Conservation (phyloP, 768 basidiomycete species). For the Pulveroboletus ravenelii region DNA sequence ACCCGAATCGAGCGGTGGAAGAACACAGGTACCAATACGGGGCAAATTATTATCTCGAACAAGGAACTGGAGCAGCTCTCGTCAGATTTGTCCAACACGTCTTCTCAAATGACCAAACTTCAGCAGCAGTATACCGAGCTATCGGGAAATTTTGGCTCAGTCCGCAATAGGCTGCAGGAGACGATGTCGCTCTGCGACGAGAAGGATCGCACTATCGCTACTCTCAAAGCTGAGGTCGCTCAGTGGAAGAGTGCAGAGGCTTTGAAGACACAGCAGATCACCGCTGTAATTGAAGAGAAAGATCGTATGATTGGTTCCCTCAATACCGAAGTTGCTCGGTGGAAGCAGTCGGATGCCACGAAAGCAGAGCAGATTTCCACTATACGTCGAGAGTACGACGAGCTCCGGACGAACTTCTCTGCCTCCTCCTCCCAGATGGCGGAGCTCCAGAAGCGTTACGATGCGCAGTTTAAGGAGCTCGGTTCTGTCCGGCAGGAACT, state of each 20-base stretch:
- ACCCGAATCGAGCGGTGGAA: not conserved
- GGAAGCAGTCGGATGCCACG: not conserved
- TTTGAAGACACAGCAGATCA: not conserved
- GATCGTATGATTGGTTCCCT: not conserved
- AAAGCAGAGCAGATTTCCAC: not conserved
- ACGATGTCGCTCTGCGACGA: not conserved
- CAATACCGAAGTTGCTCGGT: not conserved
- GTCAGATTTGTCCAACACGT: not conserved
- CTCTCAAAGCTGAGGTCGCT: not conserved
- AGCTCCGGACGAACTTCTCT: not conserved
- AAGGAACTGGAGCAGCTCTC: constrained; percentile 4
- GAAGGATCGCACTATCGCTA: not conserved
- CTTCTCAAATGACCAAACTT: not conserved
- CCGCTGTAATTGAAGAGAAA: not conserved
- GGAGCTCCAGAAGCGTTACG: not conserved
- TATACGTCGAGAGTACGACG: not conserved
- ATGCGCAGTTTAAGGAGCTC: not conserved
- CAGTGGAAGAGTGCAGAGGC: not conserved
- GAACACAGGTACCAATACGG: not conserved
- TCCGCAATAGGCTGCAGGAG: not conserved
- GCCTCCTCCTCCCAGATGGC: not conserved
- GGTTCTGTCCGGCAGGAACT: not conserved
- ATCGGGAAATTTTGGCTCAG: not conserved
- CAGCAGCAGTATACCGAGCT: not conserved
- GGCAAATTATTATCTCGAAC: not conserved